Percentiles rank a stretch among this genome's conserved stretches.
phyloP scores from a whole-genome alignment of 345 rosid species.

The Syzygium aromaticum region DNA sequence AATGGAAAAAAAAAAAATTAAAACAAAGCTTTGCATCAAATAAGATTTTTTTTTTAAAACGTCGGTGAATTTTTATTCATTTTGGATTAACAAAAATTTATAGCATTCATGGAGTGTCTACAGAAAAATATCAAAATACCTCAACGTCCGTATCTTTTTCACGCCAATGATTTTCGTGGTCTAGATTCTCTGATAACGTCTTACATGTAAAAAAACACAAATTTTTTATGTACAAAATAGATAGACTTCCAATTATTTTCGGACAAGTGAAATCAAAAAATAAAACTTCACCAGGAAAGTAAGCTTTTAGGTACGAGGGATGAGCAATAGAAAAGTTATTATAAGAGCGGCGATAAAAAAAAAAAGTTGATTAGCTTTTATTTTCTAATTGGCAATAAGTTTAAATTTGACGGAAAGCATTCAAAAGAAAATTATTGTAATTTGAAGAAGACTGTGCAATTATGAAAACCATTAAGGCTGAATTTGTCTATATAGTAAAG shows the following conservation, averaged over 20 bases:
- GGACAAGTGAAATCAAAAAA: not conserved
- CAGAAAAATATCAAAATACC: not conserved
- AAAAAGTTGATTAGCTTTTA: too few relatives aligned
- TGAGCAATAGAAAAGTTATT: not conserved
- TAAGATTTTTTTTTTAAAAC: too few relatives aligned
- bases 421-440: not conserved
- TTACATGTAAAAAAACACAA: not conserved
- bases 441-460: not conserved
- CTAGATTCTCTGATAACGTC: not conserved
- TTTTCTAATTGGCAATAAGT: not conserved
- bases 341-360: not conserved
- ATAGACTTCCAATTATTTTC: too few relatives aligned
- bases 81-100: not conserved
- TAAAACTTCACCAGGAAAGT: too few relatives aligned
- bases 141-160: not conserved
- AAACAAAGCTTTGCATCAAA: not conserved
- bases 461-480: not conserved
- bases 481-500: not conserved
- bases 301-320: not conserved
- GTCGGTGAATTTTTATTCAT: not conserved
- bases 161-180: not conserved
- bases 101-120: not conserved
- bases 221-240: too few relatives aligned
- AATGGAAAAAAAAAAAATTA: not conserved
- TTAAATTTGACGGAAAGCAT: not conserved